These are phyloP conservation scores for Penstemon barbatus DNA, from an alignment of 257 asterid species.

Conservation along the genomic window DNA sequence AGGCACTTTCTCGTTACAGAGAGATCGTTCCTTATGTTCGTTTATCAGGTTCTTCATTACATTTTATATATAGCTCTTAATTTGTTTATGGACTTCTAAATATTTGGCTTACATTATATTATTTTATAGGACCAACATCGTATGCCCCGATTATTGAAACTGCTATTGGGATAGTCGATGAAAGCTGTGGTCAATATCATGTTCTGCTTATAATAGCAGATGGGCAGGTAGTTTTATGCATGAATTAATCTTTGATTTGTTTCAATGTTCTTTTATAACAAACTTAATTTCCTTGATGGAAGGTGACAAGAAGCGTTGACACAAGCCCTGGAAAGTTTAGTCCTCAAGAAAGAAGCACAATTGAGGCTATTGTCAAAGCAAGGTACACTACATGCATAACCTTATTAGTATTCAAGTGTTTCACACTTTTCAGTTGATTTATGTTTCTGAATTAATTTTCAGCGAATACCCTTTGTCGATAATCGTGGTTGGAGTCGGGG, in stretches of 20 bases:
- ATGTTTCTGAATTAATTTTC: slow-evolving; percentile 23
- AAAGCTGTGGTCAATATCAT: slow-evolving; percentile 82
- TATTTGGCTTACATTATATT: slow-evolving; percentile 4
- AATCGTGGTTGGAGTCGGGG: slow-evolving; percentile 93
- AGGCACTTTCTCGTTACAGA: slow-evolving; percentile 70
- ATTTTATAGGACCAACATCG: slow-evolving; percentile 75
- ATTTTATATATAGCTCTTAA: background rate
- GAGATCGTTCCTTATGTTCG: slow-evolving; percentile 63
- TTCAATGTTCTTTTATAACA: background rate
- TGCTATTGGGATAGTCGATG: slow-evolving; percentile 84
- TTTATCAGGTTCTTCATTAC: slow-evolving; percentile 59
- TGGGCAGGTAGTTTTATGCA: slow-evolving; percentile 62
- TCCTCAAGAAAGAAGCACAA: slow-evolving; percentile 73
- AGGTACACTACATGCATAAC: slow-evolving; percentile 41
- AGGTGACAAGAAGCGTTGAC: slow-evolving; percentile 87
- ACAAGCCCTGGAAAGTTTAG: slow-evolving; percentile 62
- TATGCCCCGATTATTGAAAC: slow-evolving; percentile 83
- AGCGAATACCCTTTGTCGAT: slow-evolving; percentile 86
- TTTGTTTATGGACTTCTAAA: background rate
- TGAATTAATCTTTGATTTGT: background rate
- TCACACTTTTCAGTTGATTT: background rate
- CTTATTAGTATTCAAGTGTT: background rate
- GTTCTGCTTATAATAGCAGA: slow-evolving; percentile 85
- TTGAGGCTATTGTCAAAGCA: slow-evolving; percentile 80
- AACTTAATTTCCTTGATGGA: background rate